A percentile compares a stretch with the other conserved stretches of the same genome.
These are phyloP conservation scores for Nitzschia sp. DNA, from an alignment of 108 stramenopile species.

Conservation along the genomic window DNA sequence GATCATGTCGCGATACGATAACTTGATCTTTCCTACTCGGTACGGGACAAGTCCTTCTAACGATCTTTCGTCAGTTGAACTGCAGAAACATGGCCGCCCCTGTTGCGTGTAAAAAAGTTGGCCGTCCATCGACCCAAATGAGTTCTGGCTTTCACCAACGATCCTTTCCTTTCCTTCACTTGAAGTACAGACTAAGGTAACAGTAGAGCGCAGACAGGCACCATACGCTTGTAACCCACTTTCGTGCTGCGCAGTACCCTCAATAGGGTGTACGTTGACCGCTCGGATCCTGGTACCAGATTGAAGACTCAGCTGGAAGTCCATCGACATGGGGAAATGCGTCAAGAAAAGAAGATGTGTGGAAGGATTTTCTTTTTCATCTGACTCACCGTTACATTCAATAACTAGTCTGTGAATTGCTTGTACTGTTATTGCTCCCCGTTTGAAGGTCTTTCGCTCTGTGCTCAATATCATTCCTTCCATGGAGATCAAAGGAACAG, in stretches of 20 bases:
- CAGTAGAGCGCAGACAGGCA: constrained; percentile 71
- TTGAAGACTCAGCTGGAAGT: constrained; percentile 47
- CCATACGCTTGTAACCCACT: constrained; percentile 32
- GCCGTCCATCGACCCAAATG: neutral
- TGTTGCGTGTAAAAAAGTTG: neutral
- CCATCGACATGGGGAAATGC: constrained; percentile 58
- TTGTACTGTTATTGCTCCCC: neutral
- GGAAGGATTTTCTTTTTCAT: neutral
- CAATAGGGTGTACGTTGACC: constrained; percentile 64
- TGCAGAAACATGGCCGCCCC: neutral
- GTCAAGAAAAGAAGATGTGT: constrained; percentile 33
- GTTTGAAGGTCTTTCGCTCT: neutral
- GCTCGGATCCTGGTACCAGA: constrained; percentile 60
- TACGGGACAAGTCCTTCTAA: neutral
- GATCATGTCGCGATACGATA: neutral
- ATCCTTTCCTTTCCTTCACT: too few species aligned
- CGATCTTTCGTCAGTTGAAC: neutral
- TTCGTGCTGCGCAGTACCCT: neutral
- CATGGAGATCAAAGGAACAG: constrained; percentile 19
- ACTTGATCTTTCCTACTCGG: neutral
- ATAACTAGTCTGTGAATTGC: neutral
- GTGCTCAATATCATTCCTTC: constrained; percentile 13
- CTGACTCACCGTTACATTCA: neutral
- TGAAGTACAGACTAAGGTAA: constrained; percentile 28
- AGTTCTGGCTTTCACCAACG: too few species aligned